Evolutionary conservation across 192 early-diverging fungal species (phyloP), one percentile per base, ranked within the genome.

Genomic region (Linnemannia zychae): DNA sequence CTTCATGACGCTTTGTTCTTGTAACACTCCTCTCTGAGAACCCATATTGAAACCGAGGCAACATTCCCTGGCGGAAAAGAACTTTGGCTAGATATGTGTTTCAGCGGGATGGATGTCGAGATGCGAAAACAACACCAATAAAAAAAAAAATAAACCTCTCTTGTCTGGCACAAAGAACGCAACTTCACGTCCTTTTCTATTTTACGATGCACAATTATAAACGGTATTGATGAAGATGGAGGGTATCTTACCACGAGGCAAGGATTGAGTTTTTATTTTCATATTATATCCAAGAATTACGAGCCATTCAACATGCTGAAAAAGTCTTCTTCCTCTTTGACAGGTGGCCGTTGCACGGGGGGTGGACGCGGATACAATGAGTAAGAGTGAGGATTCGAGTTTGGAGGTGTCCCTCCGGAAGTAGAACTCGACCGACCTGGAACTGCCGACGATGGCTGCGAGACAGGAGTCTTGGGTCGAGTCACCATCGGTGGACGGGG

Each of bases 261-360:
- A n/a, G 57, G 24, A 31, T 63, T 31, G 28, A 11, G 12, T 63
- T 12, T 6, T 31, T 63, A 28, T 31, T 2, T 31, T 31, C 28
- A 15, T 49, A 12, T 48, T 12, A 1, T 46, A 1, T 2, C 22
- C 38, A 38, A 38, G 17, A 71, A 48, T 28, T 71, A 73, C 33
- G 37, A n/a, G 31, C 74, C 76, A 52, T 83, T 78, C 65, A 84
- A 48, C 34, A 84, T 84, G 48, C 82, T 84, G 47, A 84, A 84
- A 40, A 84, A 84, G 40, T 84, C 82, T 22, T 84, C 82, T 47
- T 84, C 82, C 7, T 52, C 33, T 47, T 76, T 76, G 76, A 49
- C 72, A 36, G 28, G 38, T 18, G 34, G 40, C 28, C 24, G 46
- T 72, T 48, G 28, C 70, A 44, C 70, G 0, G 44, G 75, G 37